Evolutionary conservation across 768 basidiomycete genomes (phyloP).

Genomic region (Exidia glandulosa): DNA sequence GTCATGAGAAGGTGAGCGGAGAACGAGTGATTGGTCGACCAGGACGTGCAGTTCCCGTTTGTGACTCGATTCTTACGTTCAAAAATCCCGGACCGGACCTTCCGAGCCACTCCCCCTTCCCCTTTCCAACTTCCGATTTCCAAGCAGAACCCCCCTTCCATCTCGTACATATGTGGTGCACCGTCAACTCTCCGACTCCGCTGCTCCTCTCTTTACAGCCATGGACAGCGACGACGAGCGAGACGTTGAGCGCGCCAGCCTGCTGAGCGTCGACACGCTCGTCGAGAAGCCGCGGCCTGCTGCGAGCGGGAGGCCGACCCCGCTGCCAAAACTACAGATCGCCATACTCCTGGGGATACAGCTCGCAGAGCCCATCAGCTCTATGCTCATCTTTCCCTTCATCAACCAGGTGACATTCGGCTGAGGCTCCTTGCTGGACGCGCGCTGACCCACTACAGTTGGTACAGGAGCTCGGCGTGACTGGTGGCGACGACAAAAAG

Average conservation of each 20-base stretch:
- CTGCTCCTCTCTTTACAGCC: not conserved
- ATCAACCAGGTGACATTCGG: slow-evolving; percentile 32
- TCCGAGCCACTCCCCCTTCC: no score
- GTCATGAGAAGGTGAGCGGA: no score
- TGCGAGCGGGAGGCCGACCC: no score
- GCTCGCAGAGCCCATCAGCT: slow-evolving; percentile 66
- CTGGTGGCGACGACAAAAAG: slow-evolving; percentile 47
- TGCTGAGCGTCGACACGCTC: not conserved
- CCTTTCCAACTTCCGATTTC: no score
- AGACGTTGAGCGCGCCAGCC: not conserved
- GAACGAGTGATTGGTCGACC: no score
- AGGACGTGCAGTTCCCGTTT: no score
- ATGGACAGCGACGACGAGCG: not conserved
- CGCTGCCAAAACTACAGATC: slow-evolving; percentile 62
- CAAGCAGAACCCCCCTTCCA: no score
- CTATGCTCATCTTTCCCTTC: slow-evolving; percentile 68
- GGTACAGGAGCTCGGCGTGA: slow-evolving; percentile 48
- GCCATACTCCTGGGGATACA: slow-evolving; percentile 60
- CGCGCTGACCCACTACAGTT: slow-evolving; percentile 29
- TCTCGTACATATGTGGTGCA: no score
- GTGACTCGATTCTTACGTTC: no score
- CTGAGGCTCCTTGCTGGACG: not conserved
- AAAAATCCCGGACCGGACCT: no score
- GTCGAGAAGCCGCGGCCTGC: not conserved
- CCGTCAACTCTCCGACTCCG: not conserved